Evolutionary conservation across 257 asterid species (phyloP).

Genomic region (Penstemon newberryi): DNA sequence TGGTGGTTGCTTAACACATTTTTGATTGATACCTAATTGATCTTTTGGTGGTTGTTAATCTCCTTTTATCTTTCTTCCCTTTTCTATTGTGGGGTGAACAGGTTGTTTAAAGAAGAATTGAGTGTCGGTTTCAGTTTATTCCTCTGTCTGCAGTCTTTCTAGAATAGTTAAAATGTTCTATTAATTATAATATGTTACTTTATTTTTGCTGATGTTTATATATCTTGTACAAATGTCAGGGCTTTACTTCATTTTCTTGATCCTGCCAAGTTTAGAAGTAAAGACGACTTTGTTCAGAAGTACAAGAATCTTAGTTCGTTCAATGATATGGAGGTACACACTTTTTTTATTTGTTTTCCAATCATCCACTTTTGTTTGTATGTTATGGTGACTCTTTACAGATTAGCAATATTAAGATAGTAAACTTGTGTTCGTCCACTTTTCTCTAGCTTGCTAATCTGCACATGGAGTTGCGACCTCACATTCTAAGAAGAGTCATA

Average conservation of each 20-base stretch:
- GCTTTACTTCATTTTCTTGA: constrained; percentile 99
- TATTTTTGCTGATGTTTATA: constrained; percentile 12
- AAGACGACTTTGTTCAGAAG: constrained; percentile 89
- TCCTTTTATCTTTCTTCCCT: constrained; percentile 4
- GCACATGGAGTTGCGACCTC: constrained; percentile 99
- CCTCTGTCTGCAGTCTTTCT: neutral
- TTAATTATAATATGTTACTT: neutral
- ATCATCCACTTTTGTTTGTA: neutral
- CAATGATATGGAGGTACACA: constrained; percentile 77
- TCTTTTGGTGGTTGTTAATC: neutral
- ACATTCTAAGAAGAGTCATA: constrained; percentile 94
- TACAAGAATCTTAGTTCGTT: constrained; percentile 95
- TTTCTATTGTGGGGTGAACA: neutral
- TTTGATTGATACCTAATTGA: neutral
- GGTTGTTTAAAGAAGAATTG: neutral
- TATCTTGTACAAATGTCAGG: constrained; percentile 49
- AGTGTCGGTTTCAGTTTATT: constrained; percentile 10
- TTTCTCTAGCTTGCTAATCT: constrained; percentile 81
- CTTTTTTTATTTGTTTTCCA: constrained; percentile 22
- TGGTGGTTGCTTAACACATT: constrained; percentile 1
- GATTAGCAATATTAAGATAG: neutral
- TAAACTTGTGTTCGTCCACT: constrained; percentile 21
- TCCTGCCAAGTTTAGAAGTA: constrained; percentile 80
- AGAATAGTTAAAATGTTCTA: neutral
- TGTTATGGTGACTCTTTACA: neutral